Base-by-base conservation (phyloP, 2,329 filamentous ascomycete genomes). In the Orbilia oligospora region DNA sequence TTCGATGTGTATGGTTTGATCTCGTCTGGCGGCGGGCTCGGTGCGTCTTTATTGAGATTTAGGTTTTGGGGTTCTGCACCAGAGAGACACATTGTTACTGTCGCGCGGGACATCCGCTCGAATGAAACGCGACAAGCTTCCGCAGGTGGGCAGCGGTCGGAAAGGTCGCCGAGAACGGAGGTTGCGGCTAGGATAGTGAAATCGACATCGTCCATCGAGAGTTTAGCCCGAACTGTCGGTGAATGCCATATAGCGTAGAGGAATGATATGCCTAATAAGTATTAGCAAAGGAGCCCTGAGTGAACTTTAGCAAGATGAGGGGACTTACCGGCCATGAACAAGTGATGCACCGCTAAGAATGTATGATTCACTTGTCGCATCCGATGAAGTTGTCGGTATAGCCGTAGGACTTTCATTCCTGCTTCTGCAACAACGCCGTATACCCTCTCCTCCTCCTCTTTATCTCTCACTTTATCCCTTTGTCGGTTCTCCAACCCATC, bases 221-320 rank as follows among this genome's bases (percentile, higher is more conserved):
- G 86, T 71, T 93, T 90, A 83, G 92, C 94, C 82, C 95, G 90
- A 63, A 98, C 95, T 68, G 93, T 89, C 5, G 93, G 90, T 10
- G 95, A 97, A 85, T 98, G 95, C 95, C 95, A 98, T 73, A 98
- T 96, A 20, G 96, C 94, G 84, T 97, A 98, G 1, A 98, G 88
- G 84, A 97, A 98, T 24, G 95, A 97, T 76, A 98, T 91, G 63
- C 89, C 89, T 90, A 81, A 58, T 66, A 80, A 71, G 63, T 49
- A 53, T 41, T 22, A 38, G 41, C 14, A 36, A 36, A n/a, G 18
- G 14, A 36, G n/a, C 16, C 20, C 38, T 27, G 6, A n/a, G 5
- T 41, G 9, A 41, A 14, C 41, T 22, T 66, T 2, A 9, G 27
- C 0, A 3, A 51, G 0, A 24, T 5, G 49, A 24, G 72, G 16